Conservation (phyloP, 495 filamentous ascomycete species). For the Sphaerosporella brunnea region DNA sequence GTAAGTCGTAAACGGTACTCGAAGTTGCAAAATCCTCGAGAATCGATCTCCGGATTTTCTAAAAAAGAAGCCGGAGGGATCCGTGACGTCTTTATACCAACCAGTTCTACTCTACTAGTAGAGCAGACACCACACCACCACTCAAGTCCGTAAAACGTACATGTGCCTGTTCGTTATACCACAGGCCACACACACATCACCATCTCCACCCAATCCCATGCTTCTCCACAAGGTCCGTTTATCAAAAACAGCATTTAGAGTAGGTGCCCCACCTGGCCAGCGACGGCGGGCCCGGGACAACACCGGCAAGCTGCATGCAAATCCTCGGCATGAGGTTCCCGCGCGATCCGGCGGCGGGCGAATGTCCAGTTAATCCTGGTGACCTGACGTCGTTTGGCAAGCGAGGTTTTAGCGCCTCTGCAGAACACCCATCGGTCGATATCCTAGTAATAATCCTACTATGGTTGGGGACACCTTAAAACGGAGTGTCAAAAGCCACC, state of each 20-base stretch:
- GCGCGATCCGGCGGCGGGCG: background rate
- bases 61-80: background rate
- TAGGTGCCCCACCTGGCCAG: too few species aligned
- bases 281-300: too few species aligned
- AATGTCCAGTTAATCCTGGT: background rate
- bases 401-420: background rate
- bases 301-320: too few species aligned
- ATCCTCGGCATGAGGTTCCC: background rate
- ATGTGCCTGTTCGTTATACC: background rate
- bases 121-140: background rate
- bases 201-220: background rate
- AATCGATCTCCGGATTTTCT: background rate
- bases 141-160: background rate
- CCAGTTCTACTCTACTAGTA: background rate
- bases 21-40: too few species aligned
- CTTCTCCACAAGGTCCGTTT: too few species aligned
- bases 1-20: too few species aligned
- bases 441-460: too few species aligned
- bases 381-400: background rate
- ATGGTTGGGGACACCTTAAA: too few species aligned
- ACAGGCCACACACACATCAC: background rate
- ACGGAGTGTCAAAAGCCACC: too few species aligned
- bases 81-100: background rate
- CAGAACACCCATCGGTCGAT: too few species aligned
- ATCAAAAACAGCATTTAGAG: background rate